phyloP scores from a whole-genome alignment of 768 basidiomycete species.

The Pleurotus tuber-regium region DNA sequence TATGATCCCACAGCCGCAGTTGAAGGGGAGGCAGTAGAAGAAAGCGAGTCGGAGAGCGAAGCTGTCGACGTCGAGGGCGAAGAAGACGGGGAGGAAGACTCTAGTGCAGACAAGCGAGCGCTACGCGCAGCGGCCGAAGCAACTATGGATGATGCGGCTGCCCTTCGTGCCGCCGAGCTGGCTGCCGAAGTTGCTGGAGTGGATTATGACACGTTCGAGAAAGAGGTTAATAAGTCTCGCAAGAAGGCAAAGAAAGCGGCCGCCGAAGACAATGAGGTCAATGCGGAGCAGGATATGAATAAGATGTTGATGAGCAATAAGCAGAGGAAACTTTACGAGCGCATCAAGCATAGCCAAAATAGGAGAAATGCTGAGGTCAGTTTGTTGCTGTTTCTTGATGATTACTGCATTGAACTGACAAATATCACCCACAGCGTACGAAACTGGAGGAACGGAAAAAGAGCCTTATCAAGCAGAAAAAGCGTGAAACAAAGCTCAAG shows the following conservation, averaged over 20 bases:
- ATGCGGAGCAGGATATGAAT: constrained; percentile 80
- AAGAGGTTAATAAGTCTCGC: constrained; percentile 61
- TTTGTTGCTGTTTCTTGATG: constrained; percentile 12
- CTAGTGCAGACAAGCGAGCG: constrained; percentile 22
- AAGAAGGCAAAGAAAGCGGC: constrained; percentile 34
- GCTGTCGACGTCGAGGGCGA: constrained; percentile 32
- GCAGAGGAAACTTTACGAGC: constrained; percentile 89
- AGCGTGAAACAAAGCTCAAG: constrained; percentile 31
- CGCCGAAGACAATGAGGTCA: constrained; percentile 29
- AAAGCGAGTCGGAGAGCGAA: constrained; percentile 28
- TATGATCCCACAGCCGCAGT: constrained; percentile 59
- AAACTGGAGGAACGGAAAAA: constrained; percentile 59
- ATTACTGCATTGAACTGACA: not conserved
- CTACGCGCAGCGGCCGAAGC: constrained; percentile 30
- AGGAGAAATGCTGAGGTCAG: constrained; percentile 79
- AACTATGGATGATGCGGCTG: constrained; percentile 54
- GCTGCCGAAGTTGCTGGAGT: constrained; percentile 88
- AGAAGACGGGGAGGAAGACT: constrained; percentile 23
- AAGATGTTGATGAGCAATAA: constrained; percentile 99
- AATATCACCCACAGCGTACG: constrained; percentile 43
- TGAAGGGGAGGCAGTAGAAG: constrained; percentile 25
- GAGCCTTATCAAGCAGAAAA: constrained; percentile 52
- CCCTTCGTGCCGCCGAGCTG: constrained; percentile 83
- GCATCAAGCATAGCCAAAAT: constrained; percentile 84
- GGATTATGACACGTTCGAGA: constrained; percentile 77